These are phyloP conservation scores for Articulospora tetracladia DNA, from an alignment of 495 filamentous ascomycete genomes.

Conservation along the genomic window DNA sequence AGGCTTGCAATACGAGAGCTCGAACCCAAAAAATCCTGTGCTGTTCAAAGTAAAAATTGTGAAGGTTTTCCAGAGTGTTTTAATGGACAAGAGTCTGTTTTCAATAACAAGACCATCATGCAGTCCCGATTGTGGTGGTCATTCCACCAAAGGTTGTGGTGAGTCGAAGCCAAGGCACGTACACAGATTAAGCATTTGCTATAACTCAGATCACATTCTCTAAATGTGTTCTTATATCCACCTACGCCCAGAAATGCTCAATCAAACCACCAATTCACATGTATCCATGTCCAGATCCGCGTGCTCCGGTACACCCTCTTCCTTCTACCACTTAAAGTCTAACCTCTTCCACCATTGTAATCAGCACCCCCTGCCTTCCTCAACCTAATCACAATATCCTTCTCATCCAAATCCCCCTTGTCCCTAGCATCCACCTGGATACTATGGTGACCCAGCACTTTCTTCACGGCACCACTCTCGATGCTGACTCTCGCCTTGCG, in stretches of 20 bases:
- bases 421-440: constrained; percentile 50
- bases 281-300: too few species aligned
- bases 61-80: too few species aligned
- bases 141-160: too few species aligned
- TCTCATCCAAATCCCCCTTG: constrained; percentile 46
- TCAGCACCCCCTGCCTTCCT: constrained; percentile 55
- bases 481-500: constrained; percentile 54
- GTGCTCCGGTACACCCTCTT: too few species aligned
- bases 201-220: too few species aligned
- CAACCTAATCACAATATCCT: constrained; percentile 45
- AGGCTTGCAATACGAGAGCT: constrained; percentile 15
- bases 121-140: too few species aligned
- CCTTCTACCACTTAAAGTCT: constrained; percentile 7
- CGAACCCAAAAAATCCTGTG: constrained; percentile 1
- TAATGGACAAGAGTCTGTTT: too few species aligned
- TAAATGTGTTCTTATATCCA: too few species aligned
- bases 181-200: too few species aligned
- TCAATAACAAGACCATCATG: too few species aligned
- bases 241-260: constrained; percentile 12
- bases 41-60: too few species aligned
- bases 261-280: constrained; percentile 1
- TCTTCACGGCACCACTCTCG: constrained; percentile 53
- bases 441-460: constrained; percentile 47
- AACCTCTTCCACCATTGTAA: constrained; percentile 56
- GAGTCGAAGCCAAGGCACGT: too few species aligned